Evolutionary conservation across 305 asterid species (phyloP), one percentile per base, ranked within the genome.

Genomic region (Ilex paraguariensis): DNA sequence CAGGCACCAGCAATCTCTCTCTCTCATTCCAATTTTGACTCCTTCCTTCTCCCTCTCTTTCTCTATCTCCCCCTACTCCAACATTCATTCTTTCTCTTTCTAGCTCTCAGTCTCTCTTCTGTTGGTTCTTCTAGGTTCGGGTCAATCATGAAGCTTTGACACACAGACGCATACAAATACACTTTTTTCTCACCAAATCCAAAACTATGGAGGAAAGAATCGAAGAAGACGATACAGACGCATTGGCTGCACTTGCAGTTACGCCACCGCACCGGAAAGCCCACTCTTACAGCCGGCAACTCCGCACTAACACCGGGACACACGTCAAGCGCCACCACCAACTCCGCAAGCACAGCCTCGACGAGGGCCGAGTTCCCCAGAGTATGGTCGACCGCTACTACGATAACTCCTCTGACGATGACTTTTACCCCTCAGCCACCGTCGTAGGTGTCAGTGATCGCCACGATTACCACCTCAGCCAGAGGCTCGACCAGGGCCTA

Each of bases 271-370:
- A 67, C 33, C 81, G 85, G 68, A 87, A 90, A 49, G 73, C 80
- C 0, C 82, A 85, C 16, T 87, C 92, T 0, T 84, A 87, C 70
- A 85, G 98, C 90, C 97, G 89, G n/a, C 95, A 90, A 71, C 73
- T 92, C 11, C 71, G 98, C 3, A 73, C 93, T 6, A 79, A 67
- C 79, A 87, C 98, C 17, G 93, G 82, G 13, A 83, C 88, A n/a
- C 82, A 77, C 71, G 75, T 75, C 75, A 82, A 81, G 77, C 84
- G 84, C 56, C 84, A 76, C 9, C 87, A 83, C 60, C 81, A 81
- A 63, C 65, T 81, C 42, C 88, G 98, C 32, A 92, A 92, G 28
- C 98, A 87, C 71, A 92, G 97, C 80, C 95, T 92, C 57, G 98
- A 92, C 64, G 98, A 85, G 30, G 83, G 76, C 31, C 78, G 78